These are phyloP conservation scores for Rhodotorula mucilaginosa DNA, from an alignment of 1,284 basidiomycete genomes.

Conservation along the genomic window DNA sequence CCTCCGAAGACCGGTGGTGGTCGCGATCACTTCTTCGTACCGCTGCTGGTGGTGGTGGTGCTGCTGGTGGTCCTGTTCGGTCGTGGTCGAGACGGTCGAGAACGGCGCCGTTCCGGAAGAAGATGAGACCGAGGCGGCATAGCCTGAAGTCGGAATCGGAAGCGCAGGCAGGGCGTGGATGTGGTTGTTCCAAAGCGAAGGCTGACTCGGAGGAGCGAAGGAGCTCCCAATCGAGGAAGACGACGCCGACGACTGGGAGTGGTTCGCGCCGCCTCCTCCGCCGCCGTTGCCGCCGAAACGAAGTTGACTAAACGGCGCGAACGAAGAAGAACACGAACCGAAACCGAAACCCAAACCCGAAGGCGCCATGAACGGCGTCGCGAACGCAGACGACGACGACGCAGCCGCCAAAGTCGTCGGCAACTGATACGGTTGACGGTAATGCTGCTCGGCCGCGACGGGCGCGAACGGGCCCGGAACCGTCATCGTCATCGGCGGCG, in stretches of 20 bases:
- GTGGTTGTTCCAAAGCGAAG: background rate
- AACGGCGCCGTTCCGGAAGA: background rate
- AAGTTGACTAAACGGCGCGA: too few species aligned
- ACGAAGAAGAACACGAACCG: too few species aligned
- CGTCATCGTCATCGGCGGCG: background rate
- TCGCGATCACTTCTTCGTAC: background rate
- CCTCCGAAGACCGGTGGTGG: background rate
- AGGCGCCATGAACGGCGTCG: too few species aligned
- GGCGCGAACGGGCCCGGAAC: background rate
- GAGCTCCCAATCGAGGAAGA: too few species aligned
- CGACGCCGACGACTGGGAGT: too few species aligned
- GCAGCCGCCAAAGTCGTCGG: background rate
- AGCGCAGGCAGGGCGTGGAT: background rate
- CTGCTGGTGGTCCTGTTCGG: background rate
- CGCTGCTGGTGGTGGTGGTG: background rate
- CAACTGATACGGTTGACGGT: background rate
- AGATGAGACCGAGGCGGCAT: background rate
- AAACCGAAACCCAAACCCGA: too few species aligned
- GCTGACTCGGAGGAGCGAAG: too few species aligned
- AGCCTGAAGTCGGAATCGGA: background rate
- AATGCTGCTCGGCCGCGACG: background rate
- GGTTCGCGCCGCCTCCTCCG: too few species aligned
- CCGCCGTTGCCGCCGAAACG: too few species aligned
- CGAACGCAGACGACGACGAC: too few species aligned
- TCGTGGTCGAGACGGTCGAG: background rate